Percentiles rank a stretch among this genome's conserved stretches.
Evolutionary conservation across 257 asterid species (phyloP).

Genomic region (Nicotiana undulata): DNA sequence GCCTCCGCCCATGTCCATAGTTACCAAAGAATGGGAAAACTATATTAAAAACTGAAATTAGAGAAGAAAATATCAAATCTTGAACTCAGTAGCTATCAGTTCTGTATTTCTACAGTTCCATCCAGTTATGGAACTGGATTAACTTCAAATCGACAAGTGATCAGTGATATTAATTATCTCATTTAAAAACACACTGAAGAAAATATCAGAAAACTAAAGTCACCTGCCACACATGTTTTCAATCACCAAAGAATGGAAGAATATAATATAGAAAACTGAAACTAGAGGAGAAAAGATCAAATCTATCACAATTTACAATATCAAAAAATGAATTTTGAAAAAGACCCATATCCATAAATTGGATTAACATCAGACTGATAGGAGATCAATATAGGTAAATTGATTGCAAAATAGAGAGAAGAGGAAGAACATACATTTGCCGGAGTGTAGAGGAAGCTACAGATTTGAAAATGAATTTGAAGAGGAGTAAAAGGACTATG

Average conservation of each 20-base stretch:
- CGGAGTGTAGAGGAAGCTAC: neutral
- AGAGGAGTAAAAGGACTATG: neutral
- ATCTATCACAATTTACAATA: neutral
- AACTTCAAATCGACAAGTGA: neutral
- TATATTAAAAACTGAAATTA: neutral
- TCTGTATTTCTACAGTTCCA: neutral
- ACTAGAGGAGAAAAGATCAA: neutral
- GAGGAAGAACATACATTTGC: neutral
- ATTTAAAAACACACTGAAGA: neutral
- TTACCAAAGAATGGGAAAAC: neutral
- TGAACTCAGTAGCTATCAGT: neutral
- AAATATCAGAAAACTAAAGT: neutral
- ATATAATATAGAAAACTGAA: neutral
- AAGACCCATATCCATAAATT: neutral
- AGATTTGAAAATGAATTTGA: neutral
- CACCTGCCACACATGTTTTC: neutral
- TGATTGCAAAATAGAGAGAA: neutral
- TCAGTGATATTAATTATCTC: neutral
- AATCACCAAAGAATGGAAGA: neutral
- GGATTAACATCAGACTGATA: neutral
- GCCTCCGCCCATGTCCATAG: neutral
- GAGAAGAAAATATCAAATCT: neutral
- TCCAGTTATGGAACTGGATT: neutral
- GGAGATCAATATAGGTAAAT: neutral
- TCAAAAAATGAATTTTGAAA: neutral